Base-by-base conservation (phyloP, 2,329 filamentous ascomycete genomes). In the Penicillium sp. region DNA sequence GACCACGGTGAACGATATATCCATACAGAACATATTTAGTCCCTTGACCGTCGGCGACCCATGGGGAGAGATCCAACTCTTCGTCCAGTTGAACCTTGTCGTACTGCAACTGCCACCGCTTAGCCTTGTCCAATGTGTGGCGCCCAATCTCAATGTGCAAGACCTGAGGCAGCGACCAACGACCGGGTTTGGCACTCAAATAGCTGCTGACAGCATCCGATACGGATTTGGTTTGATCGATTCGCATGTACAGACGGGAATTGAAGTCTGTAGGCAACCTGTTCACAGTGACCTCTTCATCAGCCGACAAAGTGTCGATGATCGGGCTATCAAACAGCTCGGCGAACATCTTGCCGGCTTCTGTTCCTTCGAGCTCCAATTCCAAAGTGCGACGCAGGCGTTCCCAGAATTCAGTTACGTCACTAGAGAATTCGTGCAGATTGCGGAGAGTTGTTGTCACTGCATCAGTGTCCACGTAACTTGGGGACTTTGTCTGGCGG, bases 1-100 rank as follows among this genome's bases (percentile, higher is more conserved):
- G 78, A 24, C 83, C 83, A 55, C 79, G 80, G 62, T 87, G 84
- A 3, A 84, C 81, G 31, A 86, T 72, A 57, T 86, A 82, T 3
- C 83, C 83, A 58, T 83, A 86, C 0, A 87, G 75, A 1, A 78
- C 79, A 62, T 86, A 87, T 10, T 73, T 66, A 11, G 71, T 72
- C 8, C 66, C 73, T 24, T 74, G 63, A 2, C 59, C 66, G 31
- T 73, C 67, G 16, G 67, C 54, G 2, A 71, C 65, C 53, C 65
- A 71, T 4, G 67, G 62, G 1, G 68, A 64, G n/a, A 85, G 68
- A 41, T 75, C 75, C 24, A 86, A 65, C 10, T 77, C 69, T 50
- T 87, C 83, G 48, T 85, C 76, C 13, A 86, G 61, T 3, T 77
- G 73, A n/a, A 87, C 80, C 40, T 77, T 77, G 63, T 85, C 79